Evolutionary conservation across 805 yeast species (phyloP), one percentile per base, ranked within the genome.

Genomic region (Ogataea degrootiae): DNA sequence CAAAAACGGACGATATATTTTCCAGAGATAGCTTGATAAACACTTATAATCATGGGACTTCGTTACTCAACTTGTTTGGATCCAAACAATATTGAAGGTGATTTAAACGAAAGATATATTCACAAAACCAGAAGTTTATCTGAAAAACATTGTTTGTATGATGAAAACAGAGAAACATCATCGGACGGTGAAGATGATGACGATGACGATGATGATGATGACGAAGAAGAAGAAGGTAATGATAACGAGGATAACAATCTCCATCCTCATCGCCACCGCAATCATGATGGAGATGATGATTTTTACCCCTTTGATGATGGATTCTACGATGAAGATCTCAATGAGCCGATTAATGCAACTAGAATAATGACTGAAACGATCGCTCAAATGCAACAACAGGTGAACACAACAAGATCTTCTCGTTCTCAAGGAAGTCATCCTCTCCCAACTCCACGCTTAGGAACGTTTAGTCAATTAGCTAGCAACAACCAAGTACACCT

Each of bases 11-110:
- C 12, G 11, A 26, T 26, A 26, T 26, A 26, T 3, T 3, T 9
- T 11, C 11, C 11, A 26, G 11, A 11, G 31, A 26, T 9, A 26
- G 21, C 12, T 26, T 26, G 9, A 26, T 9, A 26, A 7, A 26
- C 9, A 26, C 31, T 26, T 26, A 26, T 26, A 26, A 39, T 9
- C 34, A 76, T 76, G 81, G 81, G 81, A n/a, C 62, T 76, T 37
- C 67, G 71, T 39, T 74, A 71, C 55, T 70, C 75, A 19, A 62
- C 66, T 29, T 73, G 72, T 49, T 64, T 75, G 35, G 70, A 67
- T 40, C 65, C 68, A 6, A 56, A 64, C 26, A 59, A 50, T 39
- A n/a, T 42, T 4, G 50, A 52, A 34, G 45, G 43, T 36, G 60
- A 55, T 29, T 22, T 43, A 17, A 46, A 42, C 29, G 52, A 54